Conservation (phyloP, 1,284 basidiomycete genomes). For the Neonothopanus nambi region DNA sequence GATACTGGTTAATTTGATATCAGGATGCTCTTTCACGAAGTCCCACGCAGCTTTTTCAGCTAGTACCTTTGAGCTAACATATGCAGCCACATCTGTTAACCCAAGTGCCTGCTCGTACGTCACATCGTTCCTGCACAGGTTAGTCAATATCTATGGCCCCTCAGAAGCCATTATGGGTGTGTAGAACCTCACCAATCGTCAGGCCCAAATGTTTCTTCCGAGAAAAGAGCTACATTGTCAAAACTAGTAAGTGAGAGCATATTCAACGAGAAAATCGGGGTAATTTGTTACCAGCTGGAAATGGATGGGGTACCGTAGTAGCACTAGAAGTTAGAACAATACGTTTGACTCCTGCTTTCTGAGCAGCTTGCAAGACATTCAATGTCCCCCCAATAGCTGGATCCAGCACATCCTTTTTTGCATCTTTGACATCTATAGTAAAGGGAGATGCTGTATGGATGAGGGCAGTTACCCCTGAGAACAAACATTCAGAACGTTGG, state of each 20-base stretch:
- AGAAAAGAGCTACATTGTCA: slow-evolving; percentile 12
- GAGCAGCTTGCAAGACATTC: slow-evolving; percentile 20
- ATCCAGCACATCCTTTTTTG: slow-evolving; percentile 3
- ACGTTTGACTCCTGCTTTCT: slow-evolving; percentile 23
- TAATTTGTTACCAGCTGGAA: slow-evolving; percentile 19
- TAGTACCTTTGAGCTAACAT: slow-evolving; percentile 35
- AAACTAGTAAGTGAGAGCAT: neutral
- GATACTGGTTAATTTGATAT: slow-evolving; percentile 34
- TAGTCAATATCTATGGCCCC: too few relatives aligned
- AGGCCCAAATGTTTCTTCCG: neutral
- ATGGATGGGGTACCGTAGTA: slow-evolving; percentile 5
- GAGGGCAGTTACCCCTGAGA: slow-evolving; percentile 18
- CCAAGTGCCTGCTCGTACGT: slow-evolving; percentile 5
- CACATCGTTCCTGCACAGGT: slow-evolving; percentile 21
- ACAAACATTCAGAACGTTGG: too few relatives aligned
- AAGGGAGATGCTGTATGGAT: slow-evolving; percentile 24
- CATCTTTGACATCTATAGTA: neutral
- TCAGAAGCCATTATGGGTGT: too few relatives aligned
- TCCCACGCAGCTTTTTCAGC: slow-evolving; percentile 38
- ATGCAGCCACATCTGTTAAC: slow-evolving; percentile 26
- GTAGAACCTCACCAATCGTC: slow-evolving; percentile 11
- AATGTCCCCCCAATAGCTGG: slow-evolving; percentile 5
- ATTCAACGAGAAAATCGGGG: slow-evolving; percentile 16
- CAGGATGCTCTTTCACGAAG: slow-evolving; percentile 33
- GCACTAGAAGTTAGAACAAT: slow-evolving; percentile 24